A percentile compares a stretch with the other conserved stretches of the same genome.
These are phyloP conservation scores for Daedaleopsis sinensis DNA, from an alignment of 768 basidiomycete species.

Conservation along the genomic window DNA sequence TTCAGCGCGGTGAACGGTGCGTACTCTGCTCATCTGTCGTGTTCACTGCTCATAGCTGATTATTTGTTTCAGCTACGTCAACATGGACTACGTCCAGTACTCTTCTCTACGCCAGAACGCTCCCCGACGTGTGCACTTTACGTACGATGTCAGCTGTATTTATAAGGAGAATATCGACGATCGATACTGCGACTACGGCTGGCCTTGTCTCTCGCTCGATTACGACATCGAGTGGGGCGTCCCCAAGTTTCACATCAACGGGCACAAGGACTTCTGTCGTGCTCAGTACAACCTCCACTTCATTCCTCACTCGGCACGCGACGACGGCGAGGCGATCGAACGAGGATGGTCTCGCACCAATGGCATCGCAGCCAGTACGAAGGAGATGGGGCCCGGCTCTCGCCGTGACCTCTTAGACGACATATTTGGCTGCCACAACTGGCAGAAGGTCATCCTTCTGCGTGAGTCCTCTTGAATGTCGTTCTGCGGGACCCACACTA, in stretches of 20 bases:
- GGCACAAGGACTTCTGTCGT: slow-evolving; percentile 35
- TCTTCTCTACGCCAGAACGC: background rate
- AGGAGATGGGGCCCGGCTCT: slow-evolving; percentile 40
- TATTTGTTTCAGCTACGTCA: slow-evolving; percentile 19
- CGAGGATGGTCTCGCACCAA: slow-evolving; percentile 40
- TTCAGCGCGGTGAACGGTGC: slow-evolving; percentile 31
- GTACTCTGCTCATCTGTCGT: background rate
- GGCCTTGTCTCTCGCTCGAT: background rate
- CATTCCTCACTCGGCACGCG: slow-evolving; percentile 29
- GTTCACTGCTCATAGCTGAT: background rate
- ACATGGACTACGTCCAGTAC: slow-evolving; percentile 27
- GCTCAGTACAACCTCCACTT: slow-evolving; percentile 35
- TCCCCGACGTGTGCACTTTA: slow-evolving; percentile 1
- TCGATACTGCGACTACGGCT: background rate
- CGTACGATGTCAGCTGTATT: slow-evolving; percentile 21
- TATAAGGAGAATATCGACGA: background rate
- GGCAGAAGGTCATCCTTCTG: slow-evolving; percentile 35
- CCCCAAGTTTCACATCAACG: slow-evolving; percentile 43
- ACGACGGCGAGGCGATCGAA: slow-evolving; percentile 43
- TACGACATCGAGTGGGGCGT: slow-evolving; percentile 27
- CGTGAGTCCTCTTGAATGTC: slow-evolving; percentile 25
- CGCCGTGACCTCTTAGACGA: slow-evolving; percentile 41
- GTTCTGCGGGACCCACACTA: no score
- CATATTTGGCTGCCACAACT: slow-evolving; percentile 37
- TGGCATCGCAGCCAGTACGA: slow-evolving; percentile 32